Evolutionary conservation across 129 eudicot species (phyloP).

Genomic region (Artemisia argyi): DNA sequence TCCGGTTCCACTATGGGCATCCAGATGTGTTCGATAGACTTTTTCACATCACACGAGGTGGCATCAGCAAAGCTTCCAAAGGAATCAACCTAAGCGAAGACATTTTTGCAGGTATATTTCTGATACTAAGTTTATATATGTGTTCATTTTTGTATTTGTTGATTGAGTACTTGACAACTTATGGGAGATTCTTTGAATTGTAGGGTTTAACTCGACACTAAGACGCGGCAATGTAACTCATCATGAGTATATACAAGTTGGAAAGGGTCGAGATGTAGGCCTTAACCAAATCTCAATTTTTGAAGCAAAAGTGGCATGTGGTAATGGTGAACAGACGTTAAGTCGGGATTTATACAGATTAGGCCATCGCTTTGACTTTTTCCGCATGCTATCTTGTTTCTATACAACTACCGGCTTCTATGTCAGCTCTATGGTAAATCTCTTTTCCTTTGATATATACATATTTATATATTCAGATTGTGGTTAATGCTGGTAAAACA

Average conservation of each 20-base stretch:
- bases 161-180: neutral
- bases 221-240: slow-evolving; percentile 10
- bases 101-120: slow-evolving; percentile 78
- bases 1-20: slow-evolving; percentile 97
- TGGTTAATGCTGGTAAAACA: no score
- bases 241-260: slow-evolving; percentile 20
- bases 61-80: slow-evolving; percentile 93
- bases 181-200: neutral
- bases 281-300: slow-evolving; percentile 38
- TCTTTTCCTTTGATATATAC: neutral
- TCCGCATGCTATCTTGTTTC: slow-evolving; percentile 82
- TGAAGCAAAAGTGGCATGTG: slow-evolving; percentile 91
- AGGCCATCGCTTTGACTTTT: slow-evolving; percentile 47
- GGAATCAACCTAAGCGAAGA: slow-evolving; percentile 88
- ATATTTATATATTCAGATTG: no score
- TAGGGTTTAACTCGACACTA: slow-evolving; percentile 10
- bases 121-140: neutral
- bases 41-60: slow-evolving; percentile 90
- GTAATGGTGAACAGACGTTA: slow-evolving; percentile 89
- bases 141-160: neutral
- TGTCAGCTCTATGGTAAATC: slow-evolving; percentile 69
- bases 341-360: slow-evolving; percentile 77
- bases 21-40: slow-evolving; percentile 91
- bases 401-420: slow-evolving; percentile 78
- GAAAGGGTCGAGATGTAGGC: slow-evolving; percentile 18